A percentile compares a stretch with the other conserved stretches of the same genome.
Conservation (phyloP, 805 yeast genomes). For the Barnettozyma californica region DNA sequence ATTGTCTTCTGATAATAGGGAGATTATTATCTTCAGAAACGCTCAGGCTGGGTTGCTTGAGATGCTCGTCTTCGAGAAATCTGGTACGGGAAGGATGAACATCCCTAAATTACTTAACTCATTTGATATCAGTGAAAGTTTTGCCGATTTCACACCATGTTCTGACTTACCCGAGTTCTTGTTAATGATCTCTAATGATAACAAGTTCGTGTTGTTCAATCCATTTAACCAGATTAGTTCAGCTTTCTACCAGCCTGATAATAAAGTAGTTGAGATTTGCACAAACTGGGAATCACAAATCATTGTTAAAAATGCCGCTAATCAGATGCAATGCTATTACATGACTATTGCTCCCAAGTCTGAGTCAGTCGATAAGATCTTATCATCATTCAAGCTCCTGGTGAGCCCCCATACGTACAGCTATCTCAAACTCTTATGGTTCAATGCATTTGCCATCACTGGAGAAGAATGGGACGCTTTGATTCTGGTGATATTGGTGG, state of each 20-base stretch:
- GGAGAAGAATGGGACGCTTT: constrained; percentile 57
- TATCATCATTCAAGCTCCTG: constrained; percentile 46
- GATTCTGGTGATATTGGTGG: constrained; percentile 44
- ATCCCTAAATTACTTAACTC: constrained; percentile 31
- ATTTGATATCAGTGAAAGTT: constrained; percentile 27
- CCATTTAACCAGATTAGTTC: constrained; percentile 53
- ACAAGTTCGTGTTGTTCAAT: constrained; percentile 40
- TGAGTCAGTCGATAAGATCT: constrained; percentile 37
- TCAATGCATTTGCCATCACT: constrained; percentile 43
- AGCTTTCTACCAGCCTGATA: constrained; percentile 20
- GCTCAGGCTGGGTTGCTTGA: constrained; percentile 35
- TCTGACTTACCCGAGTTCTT: constrained; percentile 39
- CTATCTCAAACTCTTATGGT: constrained; percentile 59
- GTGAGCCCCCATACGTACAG: constrained; percentile 55
- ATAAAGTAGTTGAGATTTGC: constrained; percentile 3
- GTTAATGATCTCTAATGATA: constrained; percentile 33
- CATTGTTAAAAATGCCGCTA: constrained; percentile 6
- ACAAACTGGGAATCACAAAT: constrained; percentile 16
- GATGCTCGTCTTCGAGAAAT: constrained; percentile 43
- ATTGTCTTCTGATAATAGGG: constrained; percentile 46
- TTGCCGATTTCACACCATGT: constrained; percentile 34
- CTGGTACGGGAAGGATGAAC: constrained; percentile 25
- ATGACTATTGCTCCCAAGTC: constrained; percentile 42
- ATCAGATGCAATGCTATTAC: constrained; percentile 24
- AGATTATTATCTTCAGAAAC: constrained; percentile 56